Evolutionary conservation across 208 protist species (phyloP).

Genomic region (Strigomonas galati): DNA sequence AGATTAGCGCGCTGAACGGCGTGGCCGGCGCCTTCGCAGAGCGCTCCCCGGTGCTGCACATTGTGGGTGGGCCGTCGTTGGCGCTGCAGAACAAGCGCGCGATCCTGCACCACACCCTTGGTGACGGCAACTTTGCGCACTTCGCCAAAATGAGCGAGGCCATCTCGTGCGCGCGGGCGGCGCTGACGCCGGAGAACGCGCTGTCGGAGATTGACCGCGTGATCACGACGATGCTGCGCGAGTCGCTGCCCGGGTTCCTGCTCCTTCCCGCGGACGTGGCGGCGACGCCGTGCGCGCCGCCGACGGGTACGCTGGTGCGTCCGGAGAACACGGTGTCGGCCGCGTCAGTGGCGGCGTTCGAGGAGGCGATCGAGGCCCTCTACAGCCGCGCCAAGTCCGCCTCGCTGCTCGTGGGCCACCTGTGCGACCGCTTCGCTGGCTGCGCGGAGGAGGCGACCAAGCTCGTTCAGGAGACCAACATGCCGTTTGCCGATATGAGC

Average conservation of each 20-base stretch:
- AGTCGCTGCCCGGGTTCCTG: constrained; percentile 55
- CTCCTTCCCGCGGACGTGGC: constrained; percentile 38
- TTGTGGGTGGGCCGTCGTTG: constrained; percentile 31
- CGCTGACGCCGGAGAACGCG: constrained; percentile 45
- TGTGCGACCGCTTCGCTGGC: constrained; percentile 31
- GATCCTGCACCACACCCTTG: constrained; percentile 51
- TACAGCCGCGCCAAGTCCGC: constrained; percentile 22
- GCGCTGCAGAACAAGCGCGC: constrained; percentile 21
- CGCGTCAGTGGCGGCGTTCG: constrained; percentile 28
- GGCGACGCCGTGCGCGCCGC: constrained; percentile 27
- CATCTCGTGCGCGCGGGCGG: constrained; percentile 34
- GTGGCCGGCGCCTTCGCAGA: constrained; percentile 35
- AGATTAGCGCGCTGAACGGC: constrained; percentile 45
- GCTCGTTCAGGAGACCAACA: constrained; percentile 36
- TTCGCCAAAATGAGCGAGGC: constrained; percentile 34
- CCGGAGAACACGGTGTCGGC: constrained; percentile 22
- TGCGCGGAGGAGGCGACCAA: constrained; percentile 22
- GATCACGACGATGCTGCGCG: constrained; percentile 40
- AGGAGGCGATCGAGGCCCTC: constrained; percentile 17
- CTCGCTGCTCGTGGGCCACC: constrained; percentile 37
- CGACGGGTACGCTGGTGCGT: constrained; percentile 27
- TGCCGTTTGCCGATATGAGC: constrained; percentile 34
- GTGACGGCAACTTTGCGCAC: constrained; percentile 41
- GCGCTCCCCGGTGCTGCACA: constrained; percentile 47
- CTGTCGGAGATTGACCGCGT: constrained; percentile 49